Conservation (phyloP, 208 protist genomes). For the Vickermania ingenoplastis region DNA sequence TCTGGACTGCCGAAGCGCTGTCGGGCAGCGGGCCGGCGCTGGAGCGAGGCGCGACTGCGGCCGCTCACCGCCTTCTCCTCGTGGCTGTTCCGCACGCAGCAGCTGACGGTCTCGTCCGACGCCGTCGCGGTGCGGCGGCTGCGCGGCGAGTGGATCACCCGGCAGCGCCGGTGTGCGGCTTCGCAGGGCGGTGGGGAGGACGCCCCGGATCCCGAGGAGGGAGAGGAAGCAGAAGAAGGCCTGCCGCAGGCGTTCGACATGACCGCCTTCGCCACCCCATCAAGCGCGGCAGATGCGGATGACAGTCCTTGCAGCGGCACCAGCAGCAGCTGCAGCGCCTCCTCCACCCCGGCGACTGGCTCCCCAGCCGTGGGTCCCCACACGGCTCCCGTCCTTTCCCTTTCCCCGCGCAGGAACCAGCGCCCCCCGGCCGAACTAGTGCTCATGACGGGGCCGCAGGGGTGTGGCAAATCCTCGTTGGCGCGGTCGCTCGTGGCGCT, state of each 20-base stretch:
- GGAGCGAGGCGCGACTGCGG: constrained; percentile 42
- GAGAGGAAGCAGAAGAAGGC: background rate
- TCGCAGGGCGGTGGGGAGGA: constrained; percentile 6
- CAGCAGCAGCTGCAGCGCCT: background rate
- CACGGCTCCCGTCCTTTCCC: background rate
- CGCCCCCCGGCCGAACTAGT: constrained; percentile 19
- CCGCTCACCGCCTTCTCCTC: constrained; percentile 46
- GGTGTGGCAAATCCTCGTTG: constrained; percentile 78
- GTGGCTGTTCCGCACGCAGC: constrained; percentile 56
- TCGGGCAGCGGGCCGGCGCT: constrained; percentile 28
- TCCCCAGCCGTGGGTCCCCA: too few relatives aligned
- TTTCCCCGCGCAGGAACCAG: background rate
- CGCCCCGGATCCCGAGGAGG: background rate
- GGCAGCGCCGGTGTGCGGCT: constrained; percentile 25
- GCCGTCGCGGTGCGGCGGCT: constrained; percentile 24
- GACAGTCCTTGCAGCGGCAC: background rate
- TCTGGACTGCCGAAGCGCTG: constrained; percentile 29
- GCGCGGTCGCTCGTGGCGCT: constrained; percentile 46
- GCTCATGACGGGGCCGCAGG: constrained; percentile 66
- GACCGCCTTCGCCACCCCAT: background rate
- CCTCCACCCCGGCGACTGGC: background rate
- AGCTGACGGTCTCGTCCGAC: constrained; percentile 40
- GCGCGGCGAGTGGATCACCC: constrained; percentile 46
- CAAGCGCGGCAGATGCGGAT: constrained; percentile 3
- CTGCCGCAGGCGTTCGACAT: background rate